phyloP scores from a whole-genome alignment of 2,329 filamentous ascomycete genomes.

The Fusarium lyarnte region DNA sequence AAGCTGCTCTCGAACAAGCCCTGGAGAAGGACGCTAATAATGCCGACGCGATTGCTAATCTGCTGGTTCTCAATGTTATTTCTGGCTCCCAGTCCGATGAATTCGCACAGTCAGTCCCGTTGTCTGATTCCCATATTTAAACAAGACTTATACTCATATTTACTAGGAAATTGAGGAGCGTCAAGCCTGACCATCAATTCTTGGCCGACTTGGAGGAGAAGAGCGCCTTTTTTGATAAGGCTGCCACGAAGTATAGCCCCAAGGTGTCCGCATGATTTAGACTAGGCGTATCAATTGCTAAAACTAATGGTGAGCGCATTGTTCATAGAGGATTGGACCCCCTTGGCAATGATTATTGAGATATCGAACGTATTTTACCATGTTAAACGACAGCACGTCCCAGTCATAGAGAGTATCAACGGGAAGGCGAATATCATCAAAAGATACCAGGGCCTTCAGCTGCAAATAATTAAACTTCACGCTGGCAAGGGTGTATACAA shows the following conservation, averaged over 20 bases:
- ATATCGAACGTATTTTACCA: slow-evolving; percentile 20
- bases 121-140: background rate
- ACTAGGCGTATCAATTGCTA: slow-evolving; percentile 37
- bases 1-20: slow-evolving; percentile 84
- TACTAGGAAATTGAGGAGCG: slow-evolving; percentile 63
- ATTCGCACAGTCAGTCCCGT: slow-evolving; percentile 65
- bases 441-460: slow-evolving; percentile 11
- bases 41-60: slow-evolving; percentile 81
- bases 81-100: slow-evolving; percentile 76
- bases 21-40: slow-evolving; percentile 76
- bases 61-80: slow-evolving; percentile 81
- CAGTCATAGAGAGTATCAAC: background rate
- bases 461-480: background rate
- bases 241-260: slow-evolving; percentile 84
- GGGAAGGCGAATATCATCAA: background rate
- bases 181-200: slow-evolving; percentile 74
- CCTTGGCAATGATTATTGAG: slow-evolving; percentile 34
- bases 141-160: slow-evolving; percentile 36
- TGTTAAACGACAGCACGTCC: background rate
- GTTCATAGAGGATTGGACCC: slow-evolving; percentile 39
- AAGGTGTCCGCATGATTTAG: slow-evolving; percentile 71
- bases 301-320: slow-evolving; percentile 46
- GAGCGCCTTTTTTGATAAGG: slow-evolving; percentile 86
- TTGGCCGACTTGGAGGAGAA: slow-evolving; percentile 83
- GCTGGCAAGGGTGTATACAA: background rate